Evolutionary conservation across 495 filamentous ascomycete genomes (phyloP).

Genomic region (Parathielavia appendiculata): DNA sequence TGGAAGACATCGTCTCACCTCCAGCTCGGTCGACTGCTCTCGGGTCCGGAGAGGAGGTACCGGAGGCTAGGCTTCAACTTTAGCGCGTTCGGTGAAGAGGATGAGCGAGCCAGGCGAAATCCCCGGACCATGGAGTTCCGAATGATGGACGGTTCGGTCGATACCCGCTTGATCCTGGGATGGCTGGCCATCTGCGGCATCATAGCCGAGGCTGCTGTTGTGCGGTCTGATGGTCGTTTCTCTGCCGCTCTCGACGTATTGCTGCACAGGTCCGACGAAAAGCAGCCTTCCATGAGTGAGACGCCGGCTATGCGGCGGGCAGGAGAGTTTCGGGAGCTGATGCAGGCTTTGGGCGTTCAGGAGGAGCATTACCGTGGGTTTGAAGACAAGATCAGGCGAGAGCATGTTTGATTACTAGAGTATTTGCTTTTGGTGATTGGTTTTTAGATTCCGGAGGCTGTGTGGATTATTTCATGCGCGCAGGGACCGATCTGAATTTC

Average conservation of each 20-base stretch:
- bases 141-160: slow-evolving; percentile 32
- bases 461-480: too few species aligned
- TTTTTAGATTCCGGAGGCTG: too few species aligned
- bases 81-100: slow-evolving; percentile 32
- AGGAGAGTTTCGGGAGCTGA: slow-evolving; percentile 25
- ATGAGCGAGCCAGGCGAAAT: slow-evolving; percentile 27
- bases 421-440: background rate
- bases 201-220: slow-evolving; percentile 24
- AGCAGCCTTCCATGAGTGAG: background rate
- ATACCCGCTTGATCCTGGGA: slow-evolving; percentile 17
- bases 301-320: slow-evolving; percentile 12
- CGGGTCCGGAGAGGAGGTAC: slow-evolving; percentile 23
- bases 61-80: slow-evolving; percentile 35
- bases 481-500: too few species aligned
- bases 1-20: slow-evolving; percentile 21
- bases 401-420: slow-evolving; percentile 8
- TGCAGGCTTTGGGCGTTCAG: slow-evolving; percentile 24
- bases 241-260: slow-evolving; percentile 12
- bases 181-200: slow-evolving; percentile 29
- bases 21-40: slow-evolving; percentile 28
- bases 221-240: slow-evolving; percentile 18
- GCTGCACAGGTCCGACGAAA: background rate
- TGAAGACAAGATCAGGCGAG: slow-evolving; percentile 23
- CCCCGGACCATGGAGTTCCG: slow-evolving; percentile 34
- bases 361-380: slow-evolving; percentile 16